A percentile compares a stretch with the other conserved stretches of the same genome.
Evolutionary conservation across 305 asterid species (phyloP).

Genomic region (Andrographis paniculata): DNA sequence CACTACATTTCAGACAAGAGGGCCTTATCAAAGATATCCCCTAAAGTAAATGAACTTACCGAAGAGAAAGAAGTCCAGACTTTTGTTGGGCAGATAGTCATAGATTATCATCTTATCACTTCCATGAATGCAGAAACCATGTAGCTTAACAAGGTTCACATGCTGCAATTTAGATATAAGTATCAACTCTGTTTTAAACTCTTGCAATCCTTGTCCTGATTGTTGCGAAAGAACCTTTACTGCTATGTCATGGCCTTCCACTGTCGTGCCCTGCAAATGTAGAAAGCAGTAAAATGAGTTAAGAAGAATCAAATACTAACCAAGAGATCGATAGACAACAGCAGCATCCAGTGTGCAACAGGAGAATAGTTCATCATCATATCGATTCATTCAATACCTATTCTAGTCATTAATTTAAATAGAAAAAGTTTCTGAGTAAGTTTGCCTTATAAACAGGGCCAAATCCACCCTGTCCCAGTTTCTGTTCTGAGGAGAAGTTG

Average conservation of each 20-base stretch:
- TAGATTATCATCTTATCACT: conserved; percentile 42
- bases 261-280: conserved; percentile 25
- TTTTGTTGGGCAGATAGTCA: conserved; percentile 45
- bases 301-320: not conserved
- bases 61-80: conserved; percentile 43
- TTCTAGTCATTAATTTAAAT: not conserved
- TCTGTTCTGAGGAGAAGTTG: conserved; percentile 25
- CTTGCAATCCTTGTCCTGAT: conserved; percentile 41
- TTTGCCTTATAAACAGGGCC: conserved; percentile 40
- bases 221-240: conserved; percentile 36
- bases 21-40: too few species aligned
- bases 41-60: conserved; percentile 19
- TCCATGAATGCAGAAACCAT: conserved; percentile 35
- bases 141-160: conserved; percentile 42
- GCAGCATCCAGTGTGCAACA: not conserved
- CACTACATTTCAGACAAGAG: not conserved
- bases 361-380: not conserved
- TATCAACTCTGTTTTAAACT: conserved; percentile 45
- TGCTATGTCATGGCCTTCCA: conserved; percentile 42
- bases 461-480: conserved; percentile 45
- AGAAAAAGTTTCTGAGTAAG: not conserved
- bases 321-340: not conserved
- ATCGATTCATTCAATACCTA: not conserved
- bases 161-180: conserved; percentile 48
- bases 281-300: not conserved